These are phyloP conservation scores for Torulaspora globosa DNA, from an alignment of 1,139 yeast genomes.

Conservation along the genomic window DNA sequence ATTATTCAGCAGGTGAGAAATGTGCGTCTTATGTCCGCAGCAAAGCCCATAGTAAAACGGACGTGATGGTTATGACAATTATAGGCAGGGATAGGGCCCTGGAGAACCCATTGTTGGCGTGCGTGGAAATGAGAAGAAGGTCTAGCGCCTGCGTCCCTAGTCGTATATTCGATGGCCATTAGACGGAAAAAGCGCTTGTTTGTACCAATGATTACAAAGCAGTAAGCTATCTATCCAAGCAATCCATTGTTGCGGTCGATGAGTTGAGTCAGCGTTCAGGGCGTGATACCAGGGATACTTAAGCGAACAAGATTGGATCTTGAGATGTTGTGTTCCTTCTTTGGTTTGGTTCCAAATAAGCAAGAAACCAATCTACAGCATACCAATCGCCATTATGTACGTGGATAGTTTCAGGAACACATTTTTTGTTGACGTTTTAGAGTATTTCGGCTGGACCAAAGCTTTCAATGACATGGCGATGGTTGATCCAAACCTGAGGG, in stretches of 20 bases:
- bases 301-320: neutral
- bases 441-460: conserved; percentile 10
- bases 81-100: neutral
- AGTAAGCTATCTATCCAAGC: neutral
- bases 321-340: too few species aligned
- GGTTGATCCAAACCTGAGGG: conserved; percentile 3
- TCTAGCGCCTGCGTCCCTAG: neutral
- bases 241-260: neutral
- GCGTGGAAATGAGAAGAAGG: neutral
- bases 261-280: neutral
- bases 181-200: neutral
- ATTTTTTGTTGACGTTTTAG: conserved; percentile 14
- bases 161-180: neutral
- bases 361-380: neutral
- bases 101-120: neutral
- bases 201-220: neutral
- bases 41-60: neutral
- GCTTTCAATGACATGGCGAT: conserved; percentile 4
- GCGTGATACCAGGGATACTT: neutral
- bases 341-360: too few species aligned
- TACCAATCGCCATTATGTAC: conserved; percentile 1
- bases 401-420: conserved; percentile 14
- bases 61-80: neutral
- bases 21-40: neutral
- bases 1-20: neutral